phyloP scores from a whole-genome alignment of 768 basidiomycete species.

The Pleurotus ostreatus region DNA sequence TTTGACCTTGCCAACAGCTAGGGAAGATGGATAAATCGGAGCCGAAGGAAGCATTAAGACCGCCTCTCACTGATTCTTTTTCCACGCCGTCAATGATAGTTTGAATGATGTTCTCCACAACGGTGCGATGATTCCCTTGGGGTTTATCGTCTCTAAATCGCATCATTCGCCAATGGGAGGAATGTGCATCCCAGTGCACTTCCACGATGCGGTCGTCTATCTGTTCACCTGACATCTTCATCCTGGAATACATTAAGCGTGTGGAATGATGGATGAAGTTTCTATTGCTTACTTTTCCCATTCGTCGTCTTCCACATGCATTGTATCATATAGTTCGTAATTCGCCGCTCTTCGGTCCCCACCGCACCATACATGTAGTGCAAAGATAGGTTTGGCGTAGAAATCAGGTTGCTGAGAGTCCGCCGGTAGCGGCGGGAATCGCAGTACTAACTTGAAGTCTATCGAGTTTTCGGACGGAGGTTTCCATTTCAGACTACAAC shows the following conservation, averaged over 20 bases:
- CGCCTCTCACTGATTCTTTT: constrained; percentile 65
- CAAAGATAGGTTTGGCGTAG: constrained; percentile 79
- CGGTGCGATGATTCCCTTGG: constrained; percentile 80
- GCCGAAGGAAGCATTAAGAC: constrained; percentile 7
- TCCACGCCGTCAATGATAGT: constrained; percentile 95
- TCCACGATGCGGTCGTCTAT: constrained; percentile 93
- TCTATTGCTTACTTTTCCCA: constrained; percentile 78
- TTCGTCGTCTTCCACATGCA: constrained; percentile 84
- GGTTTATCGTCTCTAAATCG: constrained; percentile 94
- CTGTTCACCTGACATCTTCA: constrained; percentile 83
- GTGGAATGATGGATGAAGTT: too few relatives aligned
- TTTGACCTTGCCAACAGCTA: constrained; percentile 67
- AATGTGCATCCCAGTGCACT: constrained; percentile 79
- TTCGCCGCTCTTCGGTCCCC: constrained; percentile 46
- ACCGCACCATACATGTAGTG: constrained; percentile 81
- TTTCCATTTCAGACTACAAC: constrained; percentile 91
- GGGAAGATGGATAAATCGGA: constrained; percentile 7
- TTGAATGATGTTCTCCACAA: constrained; percentile 85
- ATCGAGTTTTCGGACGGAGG: constrained; percentile 97
- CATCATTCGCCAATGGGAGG: constrained; percentile 81
- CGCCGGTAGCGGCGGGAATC: constrained; percentile 69
- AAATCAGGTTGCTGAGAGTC: constrained; percentile 69
- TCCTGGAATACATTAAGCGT: constrained; percentile 35
- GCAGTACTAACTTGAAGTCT: constrained; percentile 94
- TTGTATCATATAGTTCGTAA: constrained; percentile 82